Evolutionary conservation across 805 yeast species (phyloP), one percentile per base, ranked within the genome.

Genomic region (Barnettozyma pratensis): DNA sequence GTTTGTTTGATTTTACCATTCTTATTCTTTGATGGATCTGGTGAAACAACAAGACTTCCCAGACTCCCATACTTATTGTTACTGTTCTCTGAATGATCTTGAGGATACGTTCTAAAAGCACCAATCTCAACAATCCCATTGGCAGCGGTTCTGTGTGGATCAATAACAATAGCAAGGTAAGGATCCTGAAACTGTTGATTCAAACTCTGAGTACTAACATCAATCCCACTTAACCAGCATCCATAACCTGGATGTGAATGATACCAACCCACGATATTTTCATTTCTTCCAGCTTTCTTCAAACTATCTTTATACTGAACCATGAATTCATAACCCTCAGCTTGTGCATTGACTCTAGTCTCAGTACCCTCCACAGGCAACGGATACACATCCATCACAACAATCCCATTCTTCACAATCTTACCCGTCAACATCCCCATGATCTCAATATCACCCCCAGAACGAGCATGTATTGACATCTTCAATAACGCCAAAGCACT

Each of bases 161-260:
- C 97, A 45, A 91, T 76, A 7, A 90, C 97, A 31, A 90, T 71
- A 0, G 97, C 97, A 49, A 90, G 71, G 61, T 87, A 90, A 1
- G 97, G 97, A 58, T 90, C 97, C 64, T 90, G 97, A 61, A 82
- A 89, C 49, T 78, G 80, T 66, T 90, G 97, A 59, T 91, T 89
- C 61, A 89, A 74, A 26, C 71, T 62, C 63, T 92, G 98, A 0
- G 98, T 92, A 41, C 87, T 83, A 34, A 94, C 96, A 66, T 92
- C 98, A 37, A 92, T 89, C 4, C 94, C 95, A 47, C 94, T 83
- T 40, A 92, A 67, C 97, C 97, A 92, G 64, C 97, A 91, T 14
- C 97, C 97, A 65, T 90, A 92, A 0, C 97, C 96, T 0, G 99
- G 99, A 65, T 92, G 99, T 75, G 98, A 89, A 66, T 92, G 99